phyloP scores from a whole-genome alignment of 73 alveolate species.

The Tetrahymena thermophila region DNA sequence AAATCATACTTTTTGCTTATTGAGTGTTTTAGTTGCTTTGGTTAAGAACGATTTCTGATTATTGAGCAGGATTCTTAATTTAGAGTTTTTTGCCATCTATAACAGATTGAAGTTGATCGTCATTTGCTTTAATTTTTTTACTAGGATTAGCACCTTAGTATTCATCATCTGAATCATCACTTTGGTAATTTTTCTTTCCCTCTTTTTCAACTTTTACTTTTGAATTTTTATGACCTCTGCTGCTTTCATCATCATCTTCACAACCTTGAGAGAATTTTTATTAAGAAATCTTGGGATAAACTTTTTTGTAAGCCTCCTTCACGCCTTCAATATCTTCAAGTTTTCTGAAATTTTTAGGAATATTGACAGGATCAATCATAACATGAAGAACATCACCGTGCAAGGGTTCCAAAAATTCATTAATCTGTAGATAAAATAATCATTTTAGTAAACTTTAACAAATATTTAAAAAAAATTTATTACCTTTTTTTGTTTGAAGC shows the following conservation, averaged over 20 bases:
- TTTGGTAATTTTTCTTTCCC: not conserved
- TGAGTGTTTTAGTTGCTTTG: not conserved
- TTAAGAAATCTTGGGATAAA: not conserved
- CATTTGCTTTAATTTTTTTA: not conserved
- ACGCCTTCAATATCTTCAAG: slow-evolving; percentile 8
- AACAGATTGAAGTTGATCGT: not conserved
- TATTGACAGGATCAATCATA: slow-evolving; percentile 27
- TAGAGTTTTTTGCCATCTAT: not conserved
- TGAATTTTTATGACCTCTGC: not conserved
- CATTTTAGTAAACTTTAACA: too few relatives aligned
- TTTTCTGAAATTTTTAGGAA: slow-evolving; percentile 21
- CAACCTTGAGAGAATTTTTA: not conserved
- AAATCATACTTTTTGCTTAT: not conserved
- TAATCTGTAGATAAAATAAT: not conserved
- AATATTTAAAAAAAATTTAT: too few relatives aligned
- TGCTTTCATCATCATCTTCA: not conserved
- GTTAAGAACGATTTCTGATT: not conserved
- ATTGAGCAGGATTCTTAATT: not conserved
- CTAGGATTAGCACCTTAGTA: not conserved
- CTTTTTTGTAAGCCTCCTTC: not conserved
- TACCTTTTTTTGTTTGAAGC: slow-evolving; percentile 9
- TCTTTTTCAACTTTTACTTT: not conserved
- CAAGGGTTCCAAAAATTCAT: slow-evolving; percentile 30
- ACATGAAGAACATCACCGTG: slow-evolving; percentile 25
- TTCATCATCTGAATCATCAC: not conserved